Evolutionary conservation across 495 filamentous ascomycete species (phyloP).

Genomic region (Aspergillus saccharolyticus): DNA sequence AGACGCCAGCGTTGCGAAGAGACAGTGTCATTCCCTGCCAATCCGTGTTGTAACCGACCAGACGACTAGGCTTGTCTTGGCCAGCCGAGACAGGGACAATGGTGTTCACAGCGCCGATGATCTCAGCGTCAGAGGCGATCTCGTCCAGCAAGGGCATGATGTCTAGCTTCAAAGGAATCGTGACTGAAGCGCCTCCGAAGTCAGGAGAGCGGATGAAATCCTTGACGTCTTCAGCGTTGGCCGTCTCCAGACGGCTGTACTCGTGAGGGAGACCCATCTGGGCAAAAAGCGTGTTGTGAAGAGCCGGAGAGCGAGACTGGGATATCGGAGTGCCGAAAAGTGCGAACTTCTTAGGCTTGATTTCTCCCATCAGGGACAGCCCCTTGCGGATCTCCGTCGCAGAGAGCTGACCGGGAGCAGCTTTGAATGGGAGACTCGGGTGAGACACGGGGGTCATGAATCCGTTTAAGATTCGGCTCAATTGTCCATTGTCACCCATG

Average conservation of each 20-base stretch:
- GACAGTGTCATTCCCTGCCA: slow-evolving; percentile 87
- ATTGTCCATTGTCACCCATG: slow-evolving; percentile 84
- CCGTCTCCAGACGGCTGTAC: slow-evolving; percentile 79
- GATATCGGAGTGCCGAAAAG: slow-evolving; percentile 82
- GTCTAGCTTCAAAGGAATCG: slow-evolving; percentile 90
- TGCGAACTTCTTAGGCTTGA: slow-evolving; percentile 72
- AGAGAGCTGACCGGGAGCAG: slow-evolving; percentile 91
- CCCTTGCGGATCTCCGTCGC: slow-evolving; percentile 80
- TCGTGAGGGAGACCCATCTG: slow-evolving; percentile 76
- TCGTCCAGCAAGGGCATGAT: slow-evolving; percentile 78
- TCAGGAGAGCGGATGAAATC: slow-evolving; percentile 62
- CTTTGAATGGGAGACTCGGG: slow-evolving; percentile 80
- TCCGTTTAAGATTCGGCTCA: slow-evolving; percentile 81
- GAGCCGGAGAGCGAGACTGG: slow-evolving; percentile 73
- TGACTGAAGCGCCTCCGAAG: slow-evolving; percentile 93
- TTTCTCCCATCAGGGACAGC: slow-evolving; percentile 72
- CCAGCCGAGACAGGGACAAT: slow-evolving; percentile 54
- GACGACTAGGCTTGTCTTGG: slow-evolving; percentile 38
- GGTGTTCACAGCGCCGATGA: slow-evolving; percentile 95
- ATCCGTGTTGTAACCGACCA: slow-evolving; percentile 91
- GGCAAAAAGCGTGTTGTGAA: slow-evolving; percentile 85
- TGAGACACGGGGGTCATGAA: slow-evolving; percentile 98
- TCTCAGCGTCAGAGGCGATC: slow-evolving; percentile 67
- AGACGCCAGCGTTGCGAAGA: slow-evolving; percentile 67
- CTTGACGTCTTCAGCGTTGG: slow-evolving; percentile 56